Base-by-base conservation (phyloP, 208 protist species). In the Porcisia hertigi region DNA sequence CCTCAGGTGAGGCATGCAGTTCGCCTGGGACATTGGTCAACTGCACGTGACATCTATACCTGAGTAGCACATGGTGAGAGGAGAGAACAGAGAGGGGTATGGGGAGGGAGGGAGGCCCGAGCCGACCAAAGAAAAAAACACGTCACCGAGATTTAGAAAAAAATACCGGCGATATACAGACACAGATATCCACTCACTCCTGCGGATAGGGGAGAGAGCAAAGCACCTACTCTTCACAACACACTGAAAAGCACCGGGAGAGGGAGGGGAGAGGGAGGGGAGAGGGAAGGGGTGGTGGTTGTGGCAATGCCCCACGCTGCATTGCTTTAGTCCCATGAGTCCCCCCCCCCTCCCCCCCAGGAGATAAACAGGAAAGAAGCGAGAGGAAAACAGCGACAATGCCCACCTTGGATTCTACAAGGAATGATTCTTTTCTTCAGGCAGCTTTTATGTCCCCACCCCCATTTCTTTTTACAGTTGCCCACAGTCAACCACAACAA, bases 401-500 rank as follows among this genome's bases (percentile, higher is more conserved):
- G 34, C 6, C 45, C 39, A 23, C 36, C 39, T 7, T 41, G 18
- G n/a, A 12, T 20, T 9, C 41, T 23, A 4, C 49, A 25, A 11
- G 1, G 41, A 53, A 25, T 30, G 16, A 41, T 43, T 23, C 25
- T 69, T 6, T 25, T 59, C 47, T 34, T 58, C 39, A 16, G 9
- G 6, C 12, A 8, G 16, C 25, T 8, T n/a, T 55, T 12, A 20
- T 57, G 47, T 2, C 3, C 30, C 30, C 25, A 23, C 7, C 5
- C 14, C 25, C 53, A 4, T 53, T 30, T 57, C 43, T 55, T 54
- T 20, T 75, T 81, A 81, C 53, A 84, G 69, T 62, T 83, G 83
- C 1, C 93, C 93, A 63, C 89, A 93, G 7, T 93, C 89, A 14
- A 93, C 88, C n/a, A 97, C 73, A 4, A 70, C 73, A 1, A 97